Conservation (phyloP, 176 grass and related monocot species). For the Aegilops tauschii region DNA sequence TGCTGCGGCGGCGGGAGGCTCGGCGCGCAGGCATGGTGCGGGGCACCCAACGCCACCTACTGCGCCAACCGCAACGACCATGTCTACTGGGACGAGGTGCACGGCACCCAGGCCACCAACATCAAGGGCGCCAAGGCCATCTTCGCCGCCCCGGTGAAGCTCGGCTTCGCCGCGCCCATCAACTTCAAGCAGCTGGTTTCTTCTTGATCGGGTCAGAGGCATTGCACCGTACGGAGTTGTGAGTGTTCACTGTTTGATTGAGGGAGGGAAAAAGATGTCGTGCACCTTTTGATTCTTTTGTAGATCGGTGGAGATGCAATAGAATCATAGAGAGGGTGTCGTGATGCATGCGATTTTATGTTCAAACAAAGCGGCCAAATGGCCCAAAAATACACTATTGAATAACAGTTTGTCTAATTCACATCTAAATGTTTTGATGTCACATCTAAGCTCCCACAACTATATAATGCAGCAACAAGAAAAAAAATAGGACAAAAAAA, state of each 20-base stretch:
- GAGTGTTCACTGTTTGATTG: background rate
- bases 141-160: constrained; percentile 29
- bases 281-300: background rate
- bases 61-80: constrained; percentile 31
- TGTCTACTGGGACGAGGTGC: constrained; percentile 55
- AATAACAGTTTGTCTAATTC: background rate
- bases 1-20: constrained; percentile 56
- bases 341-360: background rate
- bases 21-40: constrained; percentile 35
- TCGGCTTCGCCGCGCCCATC: constrained; percentile 44
- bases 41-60: constrained; percentile 48
- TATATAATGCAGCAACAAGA: too few species aligned
- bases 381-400: background rate
- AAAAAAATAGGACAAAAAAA: too few species aligned
- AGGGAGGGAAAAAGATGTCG: background rate
- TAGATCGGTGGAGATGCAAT: background rate
- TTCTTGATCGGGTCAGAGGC: background rate
- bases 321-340: background rate
- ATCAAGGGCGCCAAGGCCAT: constrained; percentile 44
- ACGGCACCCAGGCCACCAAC: constrained; percentile 50
- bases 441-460: too few species aligned
- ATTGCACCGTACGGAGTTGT: background rate
- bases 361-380: background rate
- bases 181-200: constrained; percentile 53
- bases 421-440: too few species aligned